Percentiles rank a stretch among this genome's conserved stretches.
Evolutionary conservation across 2,329 filamentous ascomycete genomes (phyloP).

Genomic region (Fusarium nelsonii): DNA sequence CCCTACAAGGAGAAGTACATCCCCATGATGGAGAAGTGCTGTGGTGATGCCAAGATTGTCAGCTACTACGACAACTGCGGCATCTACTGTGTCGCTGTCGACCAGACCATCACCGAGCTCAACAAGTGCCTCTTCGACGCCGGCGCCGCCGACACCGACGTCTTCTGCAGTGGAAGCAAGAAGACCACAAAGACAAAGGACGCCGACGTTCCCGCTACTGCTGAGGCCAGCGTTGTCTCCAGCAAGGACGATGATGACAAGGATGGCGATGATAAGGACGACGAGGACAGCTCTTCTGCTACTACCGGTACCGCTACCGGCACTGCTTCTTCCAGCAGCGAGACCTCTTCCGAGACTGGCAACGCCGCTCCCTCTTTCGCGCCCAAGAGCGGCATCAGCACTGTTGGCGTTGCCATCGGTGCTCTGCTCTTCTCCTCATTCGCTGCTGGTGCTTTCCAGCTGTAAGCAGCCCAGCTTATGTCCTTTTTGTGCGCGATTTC

Average conservation of each 20-base stretch:
- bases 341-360: constrained; percentile 29
- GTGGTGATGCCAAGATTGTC: constrained; percentile 57
- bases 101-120: constrained; percentile 50
- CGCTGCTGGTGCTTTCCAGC: constrained; percentile 44
- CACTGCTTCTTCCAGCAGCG: constrained; percentile 12
- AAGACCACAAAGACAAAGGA: constrained; percentile 51
- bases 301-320: constrained; percentile 17
- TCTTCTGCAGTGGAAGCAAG: constrained; percentile 60
- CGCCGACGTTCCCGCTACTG: constrained; percentile 47
- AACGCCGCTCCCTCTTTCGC: constrained; percentile 41
- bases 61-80: constrained; percentile 62
- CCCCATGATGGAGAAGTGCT: constrained; percentile 60
- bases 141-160: constrained; percentile 52
- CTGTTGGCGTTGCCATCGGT: constrained; percentile 52
- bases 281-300: constrained; percentile 18
- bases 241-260: constrained; percentile 27
- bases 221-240: constrained; percentile 50
- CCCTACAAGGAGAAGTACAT: constrained; percentile 56
- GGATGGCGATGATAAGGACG: constrained; percentile 7
- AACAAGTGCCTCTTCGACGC: constrained; percentile 55
- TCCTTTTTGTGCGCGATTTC: neutral
- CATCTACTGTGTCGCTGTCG: constrained; percentile 60
- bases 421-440: constrained; percentile 55
- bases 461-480: constrained; percentile 31
- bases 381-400: constrained; percentile 48